Evolutionary conservation across 768 basidiomycete species (phyloP), one percentile per base, ranked within the genome.

Genomic region (Sporobolomyces phaffii): DNA sequence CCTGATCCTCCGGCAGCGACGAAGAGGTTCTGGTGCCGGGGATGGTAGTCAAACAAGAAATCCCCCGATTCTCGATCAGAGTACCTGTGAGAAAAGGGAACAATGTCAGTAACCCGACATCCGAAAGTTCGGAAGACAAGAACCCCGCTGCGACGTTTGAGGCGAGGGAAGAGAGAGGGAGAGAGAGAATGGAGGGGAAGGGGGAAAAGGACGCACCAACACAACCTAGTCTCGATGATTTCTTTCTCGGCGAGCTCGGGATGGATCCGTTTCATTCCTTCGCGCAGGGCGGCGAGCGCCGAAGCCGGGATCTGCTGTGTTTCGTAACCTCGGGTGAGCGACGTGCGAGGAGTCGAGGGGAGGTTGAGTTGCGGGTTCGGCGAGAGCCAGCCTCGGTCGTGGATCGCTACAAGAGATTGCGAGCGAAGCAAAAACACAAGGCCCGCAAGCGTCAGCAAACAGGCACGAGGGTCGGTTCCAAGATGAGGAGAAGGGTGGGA

Each of bases 1-100:
- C 92, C 92, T 70, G 86, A 90, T 10, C 88, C 94, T 22, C 84
- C 89, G 1, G 93, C 93, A 1, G 91, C 93, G 33, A 97, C 77
- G 58, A 92, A 77, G 15, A 97, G 75, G 9, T 82, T 82, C 6
- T 71, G 50, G 70, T 86, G 82, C 18, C 77, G 76, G 0, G 85
- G 84, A 70, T 87, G 84, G 65, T 79, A 83, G 29, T 91, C 89
- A 70, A 97, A 90, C 47, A 96, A 80, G 90, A 91, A 97, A 77
- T 97, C 83, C 5, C 85, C 86, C 73, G 92, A 88, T 1, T 85
- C 82, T 7, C 91, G 85, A 73, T 96, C 93, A 28, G 87, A 87
- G 76, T 97, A 97, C 90, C 90, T 92, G 69, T 50, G 40, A 29
- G 18, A 20, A 22, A 4, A 13, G 38, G 33, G 0, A 14, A 52